phyloP scores from a whole-genome alignment of 257 asterid genomes.

The Agastache rugosa region DNA sequence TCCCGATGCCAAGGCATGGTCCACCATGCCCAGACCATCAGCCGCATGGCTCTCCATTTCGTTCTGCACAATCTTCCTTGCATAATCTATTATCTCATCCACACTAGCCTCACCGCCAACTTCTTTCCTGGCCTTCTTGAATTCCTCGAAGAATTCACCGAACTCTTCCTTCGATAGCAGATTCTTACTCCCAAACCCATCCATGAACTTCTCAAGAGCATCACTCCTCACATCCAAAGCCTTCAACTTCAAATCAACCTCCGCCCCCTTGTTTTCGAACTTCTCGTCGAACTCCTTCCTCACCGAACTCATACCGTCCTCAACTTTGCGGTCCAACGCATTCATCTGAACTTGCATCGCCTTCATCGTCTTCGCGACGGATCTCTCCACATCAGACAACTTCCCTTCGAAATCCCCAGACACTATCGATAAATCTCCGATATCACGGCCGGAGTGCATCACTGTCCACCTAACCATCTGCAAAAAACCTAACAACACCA shows the following conservation, averaged over 20 bases:
- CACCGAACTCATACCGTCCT: constrained; percentile 49
- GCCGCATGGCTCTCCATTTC: constrained; percentile 89
- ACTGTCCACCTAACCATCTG: constrained; percentile 62
- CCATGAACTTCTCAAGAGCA: constrained; percentile 68
- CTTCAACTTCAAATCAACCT: constrained; percentile 60
- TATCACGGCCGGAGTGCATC: constrained; percentile 37
- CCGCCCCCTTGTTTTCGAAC: constrained; percentile 48
- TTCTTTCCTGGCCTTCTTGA: constrained; percentile 47
- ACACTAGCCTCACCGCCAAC: constrained; percentile 50
- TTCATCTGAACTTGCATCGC: constrained; percentile 88
- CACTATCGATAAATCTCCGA: constrained; percentile 45
- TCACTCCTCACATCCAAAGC: constrained; percentile 63
- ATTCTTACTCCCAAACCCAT: constrained; percentile 49
- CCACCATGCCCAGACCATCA: constrained; percentile 88
- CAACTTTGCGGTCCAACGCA: constrained; percentile 63
- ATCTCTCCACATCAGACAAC: constrained; percentile 60
- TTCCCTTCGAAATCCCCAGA: constrained; percentile 68
- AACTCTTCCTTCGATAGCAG: constrained; percentile 74
- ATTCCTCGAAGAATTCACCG: constrained; percentile 63
- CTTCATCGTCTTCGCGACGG: constrained; percentile 57
- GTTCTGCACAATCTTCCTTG: constrained; percentile 66
- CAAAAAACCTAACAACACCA: constrained; percentile 55
- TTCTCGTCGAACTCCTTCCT: constrained; percentile 63
- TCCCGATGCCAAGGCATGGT: constrained; percentile 74
- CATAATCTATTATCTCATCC: constrained; percentile 71